These are phyloP conservation scores for Rhodotorula kratochvilovae DNA, from an alignment of 768 basidiomycete genomes.

Conservation along the genomic window DNA sequence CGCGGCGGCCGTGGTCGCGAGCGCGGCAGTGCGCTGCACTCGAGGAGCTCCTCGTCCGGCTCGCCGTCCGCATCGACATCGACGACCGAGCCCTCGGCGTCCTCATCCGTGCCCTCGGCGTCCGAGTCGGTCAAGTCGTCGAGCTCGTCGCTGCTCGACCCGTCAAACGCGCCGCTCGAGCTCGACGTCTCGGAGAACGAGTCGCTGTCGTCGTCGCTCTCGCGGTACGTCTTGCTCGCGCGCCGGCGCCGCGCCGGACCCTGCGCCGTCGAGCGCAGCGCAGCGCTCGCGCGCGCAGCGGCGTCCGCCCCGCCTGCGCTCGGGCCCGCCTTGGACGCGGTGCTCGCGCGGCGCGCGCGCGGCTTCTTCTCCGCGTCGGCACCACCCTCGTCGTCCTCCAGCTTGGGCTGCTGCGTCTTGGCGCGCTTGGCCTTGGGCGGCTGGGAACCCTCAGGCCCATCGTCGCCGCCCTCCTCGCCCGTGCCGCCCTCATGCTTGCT, in stretches of 20 bases:
- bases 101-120: not conserved
- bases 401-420: no score
- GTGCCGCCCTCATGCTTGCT: constrained; percentile 6
- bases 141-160: not conserved
- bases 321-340: no score
- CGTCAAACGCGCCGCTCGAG: not conserved
- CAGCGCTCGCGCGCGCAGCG: not conserved
- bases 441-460: not conserved
- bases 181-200: not conserved
- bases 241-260: not conserved
- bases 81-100: not conserved
- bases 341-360: no score
- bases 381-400: no score
- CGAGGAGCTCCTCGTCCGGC: not conserved
- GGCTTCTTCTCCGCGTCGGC: no score
- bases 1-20: not conserved
- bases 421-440: not conserved
- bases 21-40: not conserved
- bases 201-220: not conserved
- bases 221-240: not conserved
- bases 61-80: constrained; percentile 3
- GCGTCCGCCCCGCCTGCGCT: not conserved
- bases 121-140: not conserved
- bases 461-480: not conserved
- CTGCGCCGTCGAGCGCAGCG: not conserved